Percentiles rank a stretch among this genome's conserved stretches.
phyloP scores from a whole-genome alignment of 164 flowering plant species.

The Piper betle region DNA sequence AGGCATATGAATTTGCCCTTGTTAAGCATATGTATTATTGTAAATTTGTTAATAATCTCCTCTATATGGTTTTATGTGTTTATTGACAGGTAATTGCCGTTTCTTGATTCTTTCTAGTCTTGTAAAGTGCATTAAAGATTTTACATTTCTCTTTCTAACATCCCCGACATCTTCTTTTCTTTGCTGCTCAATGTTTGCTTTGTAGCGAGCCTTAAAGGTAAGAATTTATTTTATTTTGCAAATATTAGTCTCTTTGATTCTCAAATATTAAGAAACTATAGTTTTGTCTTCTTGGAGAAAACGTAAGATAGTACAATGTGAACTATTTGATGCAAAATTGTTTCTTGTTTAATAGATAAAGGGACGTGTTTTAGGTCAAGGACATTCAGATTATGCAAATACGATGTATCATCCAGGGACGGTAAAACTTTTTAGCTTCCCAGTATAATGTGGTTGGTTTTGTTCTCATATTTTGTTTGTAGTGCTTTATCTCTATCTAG shows the following conservation, averaged over 20 bases:
- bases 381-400: too few relatives aligned
- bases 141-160: neutral
- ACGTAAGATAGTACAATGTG: neutral
- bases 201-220: conserved; percentile 86
- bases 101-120: neutral
- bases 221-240: neutral
- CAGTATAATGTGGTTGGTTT: too few relatives aligned
- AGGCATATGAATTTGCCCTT: neutral
- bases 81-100: neutral
- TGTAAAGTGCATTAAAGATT: neutral
- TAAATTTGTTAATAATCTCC: neutral
- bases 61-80: neutral
- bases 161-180: conserved; percentile 8
- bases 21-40: neutral
- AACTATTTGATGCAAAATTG: conserved; percentile 2
- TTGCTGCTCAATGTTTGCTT: conserved; percentile 9
- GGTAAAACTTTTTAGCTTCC: too few relatives aligned
- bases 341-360: conserved; percentile 46
- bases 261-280: neutral
- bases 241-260: neutral
- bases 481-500: too few relatives aligned
- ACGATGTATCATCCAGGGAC: too few relatives aligned
- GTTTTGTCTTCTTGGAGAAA: neutral
- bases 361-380: conserved; percentile 67
- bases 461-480: too few relatives aligned